These are phyloP conservation scores for Epichloe scottii DNA, from an alignment of 2,329 filamentous ascomycete genomes.

Conservation along the genomic window DNA sequence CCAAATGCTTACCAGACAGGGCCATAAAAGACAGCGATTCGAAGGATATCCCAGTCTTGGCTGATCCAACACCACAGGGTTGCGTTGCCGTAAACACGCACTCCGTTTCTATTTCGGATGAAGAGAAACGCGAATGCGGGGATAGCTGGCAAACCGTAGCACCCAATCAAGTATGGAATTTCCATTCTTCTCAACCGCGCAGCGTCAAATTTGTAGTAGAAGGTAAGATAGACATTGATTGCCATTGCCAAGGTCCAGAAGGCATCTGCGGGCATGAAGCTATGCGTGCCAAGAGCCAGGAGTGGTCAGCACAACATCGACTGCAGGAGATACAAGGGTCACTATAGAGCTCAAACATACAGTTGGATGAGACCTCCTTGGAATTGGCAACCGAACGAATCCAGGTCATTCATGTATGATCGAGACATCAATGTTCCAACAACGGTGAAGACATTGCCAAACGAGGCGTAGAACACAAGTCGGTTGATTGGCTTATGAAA, in stretches of 20 bases:
- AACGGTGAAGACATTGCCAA: conserved; percentile 69
- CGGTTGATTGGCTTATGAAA: conserved; percentile 85
- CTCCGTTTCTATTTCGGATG: conserved; percentile 37
- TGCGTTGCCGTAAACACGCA: conserved; percentile 59
- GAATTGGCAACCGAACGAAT: conserved; percentile 50
- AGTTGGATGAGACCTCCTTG: conserved; percentile 75
- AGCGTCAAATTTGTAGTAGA: conserved; percentile 61
- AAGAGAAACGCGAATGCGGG: conserved; percentile 58
- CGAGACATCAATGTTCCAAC: conserved; percentile 63
- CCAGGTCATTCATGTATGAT: conserved; percentile 37
- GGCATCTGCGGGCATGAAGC: conserved; percentile 67
- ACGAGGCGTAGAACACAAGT: conserved; percentile 71
- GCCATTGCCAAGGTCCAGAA: conserved; percentile 75
- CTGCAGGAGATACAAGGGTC: too few species aligned
- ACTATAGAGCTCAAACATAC: conserved; percentile 32
- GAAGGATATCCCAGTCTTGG: conserved; percentile 53
- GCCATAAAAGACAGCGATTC: conserved; percentile 63
- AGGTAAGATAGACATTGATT: conserved; percentile 70
- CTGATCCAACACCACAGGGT: conserved; percentile 74
- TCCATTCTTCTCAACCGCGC: conserved; percentile 54
- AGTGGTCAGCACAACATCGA: not conserved
- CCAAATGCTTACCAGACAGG: conserved; percentile 44
- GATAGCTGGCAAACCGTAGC: conserved; percentile 62
- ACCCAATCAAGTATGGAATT: conserved; percentile 53
- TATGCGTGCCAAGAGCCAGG: conserved; percentile 23